Base-by-base conservation (phyloP, 176 grass and related monocot species). In the Raddia distichophylla region DNA sequence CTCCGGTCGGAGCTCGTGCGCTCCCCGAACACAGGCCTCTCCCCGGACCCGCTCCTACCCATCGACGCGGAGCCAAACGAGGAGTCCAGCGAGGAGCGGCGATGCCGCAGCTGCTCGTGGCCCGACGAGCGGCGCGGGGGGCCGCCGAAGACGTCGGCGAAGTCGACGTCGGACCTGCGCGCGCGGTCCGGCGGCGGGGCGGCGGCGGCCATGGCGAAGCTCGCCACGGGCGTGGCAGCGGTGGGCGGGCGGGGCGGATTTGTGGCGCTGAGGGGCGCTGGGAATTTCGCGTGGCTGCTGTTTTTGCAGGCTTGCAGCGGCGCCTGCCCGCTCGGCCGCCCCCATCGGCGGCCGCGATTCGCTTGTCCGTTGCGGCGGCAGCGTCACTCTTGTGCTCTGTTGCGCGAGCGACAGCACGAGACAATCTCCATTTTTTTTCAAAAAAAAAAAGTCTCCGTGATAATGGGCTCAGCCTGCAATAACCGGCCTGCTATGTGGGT, bases 141-240 rank as follows among this genome's bases (percentile, higher is more conserved):
- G 46, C 96, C 89, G 62, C 96, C 93, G 82, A 99, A 95, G 46
- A 99, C 93, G 59, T 99, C 93, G 55, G 83, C 75, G 80, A 93
- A 99, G 80, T 95, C 91, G 8, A 91, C 60, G 10, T 90, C 90
- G 46, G 84, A 76, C 67, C 78, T 80, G 45, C 8, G 34, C 49
- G 20, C 34, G 46, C 67, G 66, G 4, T 22, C 59, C 64, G 76
- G 7, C 37, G 77, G 16, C 14, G 68, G 32, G 76, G 22, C 57
- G 56, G 63, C 53, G 55, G 67, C 53, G 12, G 61, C 73, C 75
- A 83, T 79, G 73, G n/a, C 35, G 12, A 15, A 22, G 50, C 49
- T 1, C 32, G 11, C 33, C 43, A 15, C 44, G 45, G 18, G 8
- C 56, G 70, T 32, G 57, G 79, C 67, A 65, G 69, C 62, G 61